Base-by-base conservation (phyloP, 306 rosid genomes). In the Trifolium pratense region DNA sequence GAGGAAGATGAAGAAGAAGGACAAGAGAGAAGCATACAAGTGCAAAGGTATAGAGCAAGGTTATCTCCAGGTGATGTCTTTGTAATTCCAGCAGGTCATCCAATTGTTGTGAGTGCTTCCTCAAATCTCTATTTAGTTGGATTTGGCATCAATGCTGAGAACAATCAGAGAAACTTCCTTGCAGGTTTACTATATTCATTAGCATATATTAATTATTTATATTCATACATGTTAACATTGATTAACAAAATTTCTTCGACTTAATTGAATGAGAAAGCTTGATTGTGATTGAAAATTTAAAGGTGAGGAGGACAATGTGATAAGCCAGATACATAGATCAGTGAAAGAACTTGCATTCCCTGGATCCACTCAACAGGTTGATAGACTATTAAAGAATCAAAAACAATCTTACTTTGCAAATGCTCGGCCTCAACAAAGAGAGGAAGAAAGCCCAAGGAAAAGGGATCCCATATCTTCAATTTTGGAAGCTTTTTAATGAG, bases 141-240 rank as follows among this genome's bases (percentile, higher is more conserved):
- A 0, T 76, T 84, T 12, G 77, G 74, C 51, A 59, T 86, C 63
- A 81, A 84, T 20, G 90, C 74, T 26, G 70, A 73, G 43, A 31
- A 84, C 58, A 83, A 84, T 66, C n/a, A 31, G 15, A 84, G 86
- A 40, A 73, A 69, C 78, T 86, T 86, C 86, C 86, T 86, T 2
- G 88, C 73, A 79, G 88, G 87, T 81, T 69, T 29, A 10, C 1
- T 45, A 45, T 40, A 10, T 40, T 9, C 3, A 2, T 21, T 21
- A 21, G 25, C 25, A 21, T 2, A 21, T 21, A 2, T 21, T 21
- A 21, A 21, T 21, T 21, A 21, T 21, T 21, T 21, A 21, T 21
- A 21, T 21, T 21, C 25, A 21, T 2, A 31, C 34, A 31, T n/a
- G n/a, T 31, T 3, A 21, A 31, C 34, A 3, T 5, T 31, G 5